Evolutionary conservation across 208 protist genomes (phyloP).

Genomic region (Crithidia fasciculata): DNA sequence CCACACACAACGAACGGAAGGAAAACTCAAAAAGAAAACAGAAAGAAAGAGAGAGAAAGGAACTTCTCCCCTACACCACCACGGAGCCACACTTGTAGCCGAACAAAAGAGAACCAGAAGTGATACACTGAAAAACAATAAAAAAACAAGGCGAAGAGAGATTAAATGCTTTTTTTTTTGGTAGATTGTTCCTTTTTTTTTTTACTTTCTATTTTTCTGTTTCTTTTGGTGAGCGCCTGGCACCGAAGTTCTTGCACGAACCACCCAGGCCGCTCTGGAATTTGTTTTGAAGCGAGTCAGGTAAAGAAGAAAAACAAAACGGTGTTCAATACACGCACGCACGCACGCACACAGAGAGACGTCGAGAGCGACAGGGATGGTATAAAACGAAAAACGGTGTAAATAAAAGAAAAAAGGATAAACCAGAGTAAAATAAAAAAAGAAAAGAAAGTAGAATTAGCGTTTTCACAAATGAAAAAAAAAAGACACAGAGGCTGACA

Average conservation of each 20-base stretch:
- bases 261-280: slow-evolving; percentile 17
- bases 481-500: background rate
- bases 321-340: too few relatives aligned
- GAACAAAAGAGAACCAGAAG: background rate
- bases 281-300: slow-evolving; percentile 10
- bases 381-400: slow-evolving; percentile 1
- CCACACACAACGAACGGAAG: too few relatives aligned
- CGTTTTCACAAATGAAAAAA: slow-evolving; percentile 2
- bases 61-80: background rate
- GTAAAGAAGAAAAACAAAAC: background rate
- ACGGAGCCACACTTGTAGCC: too few relatives aligned
- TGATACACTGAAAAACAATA: background rate
- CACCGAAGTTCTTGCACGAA: slow-evolving; percentile 1
- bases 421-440: slow-evolving; percentile 9
- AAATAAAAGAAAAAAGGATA: slow-evolving; percentile 1
- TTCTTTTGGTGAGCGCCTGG: slow-evolving; percentile 21
- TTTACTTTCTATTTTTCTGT: too few relatives aligned
- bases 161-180: too few relatives aligned
- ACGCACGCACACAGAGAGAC: too few relatives aligned
- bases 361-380: background rate
- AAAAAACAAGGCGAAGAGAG: background rate
- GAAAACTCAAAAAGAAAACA: background rate
- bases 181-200: slow-evolving; percentile 2
- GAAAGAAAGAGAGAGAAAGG: slow-evolving; percentile 5
- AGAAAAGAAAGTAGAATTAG: slow-evolving; percentile 1